Percentiles rank a stretch among this genome's conserved stretches.
Evolutionary conservation across 208 protist species (phyloP).

Genomic region (Novymonas esmeraldas): DNA sequence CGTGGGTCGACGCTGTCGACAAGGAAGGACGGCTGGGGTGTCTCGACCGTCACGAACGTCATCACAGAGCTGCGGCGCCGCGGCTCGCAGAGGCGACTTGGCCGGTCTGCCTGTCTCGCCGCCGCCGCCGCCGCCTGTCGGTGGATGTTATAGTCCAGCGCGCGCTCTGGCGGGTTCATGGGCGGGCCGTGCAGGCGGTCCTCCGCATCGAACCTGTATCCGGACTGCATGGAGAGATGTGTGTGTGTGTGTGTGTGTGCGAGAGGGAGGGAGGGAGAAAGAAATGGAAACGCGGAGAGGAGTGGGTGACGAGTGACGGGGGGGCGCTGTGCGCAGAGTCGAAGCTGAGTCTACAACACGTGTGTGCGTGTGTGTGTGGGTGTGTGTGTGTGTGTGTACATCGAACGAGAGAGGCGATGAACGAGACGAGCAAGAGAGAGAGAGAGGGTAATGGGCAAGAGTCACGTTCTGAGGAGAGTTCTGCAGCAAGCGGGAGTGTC

Average conservation of each 20-base stretch:
- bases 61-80: background rate
- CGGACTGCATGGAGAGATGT: background rate
- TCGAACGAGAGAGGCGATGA: background rate
- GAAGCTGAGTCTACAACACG: background rate
- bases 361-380: background rate
- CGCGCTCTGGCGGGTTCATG: conserved; percentile 5
- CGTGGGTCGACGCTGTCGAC: conserved; percentile 18
- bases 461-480: no score
- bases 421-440: background rate
- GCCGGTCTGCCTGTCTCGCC: background rate
- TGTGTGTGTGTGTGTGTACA: background rate
- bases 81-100: background rate
- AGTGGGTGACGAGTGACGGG: background rate
- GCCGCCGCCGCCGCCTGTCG: background rate
- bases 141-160: conserved; percentile 1
- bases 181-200: conserved; percentile 4
- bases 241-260: background rate
- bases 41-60: conserved; percentile 8
- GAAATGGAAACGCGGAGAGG: no score
- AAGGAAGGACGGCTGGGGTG: conserved; percentile 8
- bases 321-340: background rate
- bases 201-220: conserved; percentile 20
- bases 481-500: no score
- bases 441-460: background rate
- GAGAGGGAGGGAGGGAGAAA: no score